Base-by-base conservation (phyloP, 176 grass and related monocot genomes). In the Musa beccarii region DNA sequence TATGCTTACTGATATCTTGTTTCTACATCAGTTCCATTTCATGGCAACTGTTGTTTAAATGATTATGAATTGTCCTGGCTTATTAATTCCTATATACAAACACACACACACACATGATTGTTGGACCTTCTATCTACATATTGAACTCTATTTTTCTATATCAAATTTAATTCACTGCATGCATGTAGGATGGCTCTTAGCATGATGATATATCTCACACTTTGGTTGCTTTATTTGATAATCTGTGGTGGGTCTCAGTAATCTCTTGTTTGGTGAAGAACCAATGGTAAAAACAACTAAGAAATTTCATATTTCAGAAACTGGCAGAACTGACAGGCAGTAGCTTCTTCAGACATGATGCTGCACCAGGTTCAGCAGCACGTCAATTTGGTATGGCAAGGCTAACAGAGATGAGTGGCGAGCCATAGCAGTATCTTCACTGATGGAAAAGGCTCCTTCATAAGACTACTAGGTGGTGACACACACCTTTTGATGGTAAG, bases 241-340 rank as follows among this genome's bases (percentile, higher is more conserved):
- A 11, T 16, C 66, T 64, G 73, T 79, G 34, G 4, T 43, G 43
- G 74, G 74, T 78, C 76, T 87, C 8, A 88, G 89, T 79, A 86
- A 24, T 72, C 72, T 92, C 83, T 76, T 86, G 11, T 96, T 96
- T 17, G 93, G 89, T 0, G 87, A 92, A 2, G 83, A 92, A 50
- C 87, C 87, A 22, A 70, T 78, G 66, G 75, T 92, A 16, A 90
- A 90, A 79, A 96, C 89, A 0, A 85, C 89, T 0, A 92, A 96
- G 85, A 96, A 96, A 70, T 88, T 66, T 66, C 14, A 24, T 19
- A 53, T 8, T 28, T n/a, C 51, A 72, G 20, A 72, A 72, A 24
- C 2, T 72, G 19, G 69, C 69, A 72, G 63, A 26, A 12, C 63
- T 66, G 11, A 66, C 11, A 0, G 63, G 22, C 23, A 29, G 11